Base-by-base conservation (phyloP, 768 basidiomycete species). In the Pisolithus microcarpus region DNA sequence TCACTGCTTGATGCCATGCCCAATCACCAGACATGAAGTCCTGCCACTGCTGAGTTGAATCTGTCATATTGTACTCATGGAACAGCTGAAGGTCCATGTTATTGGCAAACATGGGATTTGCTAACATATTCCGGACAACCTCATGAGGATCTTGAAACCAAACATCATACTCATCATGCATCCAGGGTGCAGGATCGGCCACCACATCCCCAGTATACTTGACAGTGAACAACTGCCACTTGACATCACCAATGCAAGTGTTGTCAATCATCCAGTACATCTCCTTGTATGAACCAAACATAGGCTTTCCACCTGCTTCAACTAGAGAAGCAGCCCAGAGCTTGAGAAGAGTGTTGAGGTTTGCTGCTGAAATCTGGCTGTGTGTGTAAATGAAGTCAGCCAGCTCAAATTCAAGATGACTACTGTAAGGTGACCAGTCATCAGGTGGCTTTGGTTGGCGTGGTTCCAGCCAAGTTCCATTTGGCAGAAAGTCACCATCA, bases 1-100 rank as follows among this genome's bases (percentile, higher is more conserved):
- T 34, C 48, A 61, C 61, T 24, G 54, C 52, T 47, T 61, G 43
- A 18, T 34, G 21, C 53, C 56, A 61, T 5, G 51, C 48, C 59
- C 58, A 61, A 34, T 57, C 37, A 15, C 31, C 39, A 13, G 49
- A 50, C 49, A 50, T 50, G 19, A 50, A 50, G 18, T 50, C 49
- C 8, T 42, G 49, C 38, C 49, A 50, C 9, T 18, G 26, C n/a
- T 16, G 18, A 5, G n/a, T 39, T 21, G n/a, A 39, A 21, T 8
- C 18, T n/a, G 16, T 21, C 5, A 4, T 39, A 39, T 39, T n/a
- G 18, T 39, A 39, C 21, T 39, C 38, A 18, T 16, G 8, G 21
- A 39, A 39, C 18, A 16, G 38, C 21, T 18, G n/a, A 18, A n/a
- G 18, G 28, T 28, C 28, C 28, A 28, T 28, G 7, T 28, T 9